Conservation (phyloP, 2,329 filamentous ascomycete genomes). For the Graphilbum fragrans region DNA sequence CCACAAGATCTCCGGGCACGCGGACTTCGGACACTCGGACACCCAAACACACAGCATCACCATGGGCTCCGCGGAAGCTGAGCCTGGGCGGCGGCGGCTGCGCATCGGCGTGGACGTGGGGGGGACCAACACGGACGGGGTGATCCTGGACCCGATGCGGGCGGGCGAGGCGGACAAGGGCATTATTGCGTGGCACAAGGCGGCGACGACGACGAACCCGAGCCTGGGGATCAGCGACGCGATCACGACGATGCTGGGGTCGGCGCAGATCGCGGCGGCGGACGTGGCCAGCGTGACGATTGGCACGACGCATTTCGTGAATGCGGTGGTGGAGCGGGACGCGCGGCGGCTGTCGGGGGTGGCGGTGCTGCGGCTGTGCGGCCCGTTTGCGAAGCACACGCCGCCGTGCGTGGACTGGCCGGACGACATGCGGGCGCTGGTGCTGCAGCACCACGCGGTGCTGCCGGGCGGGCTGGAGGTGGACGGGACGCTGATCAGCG, state of each 20-base stretch:
- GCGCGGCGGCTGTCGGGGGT: constrained; percentile 32
- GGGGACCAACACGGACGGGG: constrained; percentile 40
- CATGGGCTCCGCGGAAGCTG: too few species aligned
- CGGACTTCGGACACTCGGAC: too few species aligned
- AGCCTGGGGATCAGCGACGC: constrained; percentile 32
- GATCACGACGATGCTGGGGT: constrained; percentile 29
- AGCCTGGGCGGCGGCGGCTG: constrained; percentile 7
- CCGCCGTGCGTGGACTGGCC: constrained; percentile 43
- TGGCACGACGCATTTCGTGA: constrained; percentile 47
- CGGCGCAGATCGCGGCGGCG: constrained; percentile 18
- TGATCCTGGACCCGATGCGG: constrained; percentile 31
- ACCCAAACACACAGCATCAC: neutral
- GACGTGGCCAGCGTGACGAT: constrained; percentile 37
- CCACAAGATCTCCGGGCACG: too few species aligned
- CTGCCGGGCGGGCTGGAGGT: constrained; percentile 39
- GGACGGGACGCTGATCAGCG: constrained; percentile 32
- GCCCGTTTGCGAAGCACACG: constrained; percentile 37
- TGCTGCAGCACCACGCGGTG: constrained; percentile 31
- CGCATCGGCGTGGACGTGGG: constrained; percentile 35
- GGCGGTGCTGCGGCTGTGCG: constrained; percentile 41
- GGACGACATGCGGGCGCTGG: constrained; percentile 29
- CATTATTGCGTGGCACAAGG: constrained; percentile 37
- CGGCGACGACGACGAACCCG: constrained; percentile 34
- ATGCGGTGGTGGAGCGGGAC: constrained; percentile 44
- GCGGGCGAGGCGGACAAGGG: constrained; percentile 23